Evolutionary conservation across 352 stramenopile species (phyloP).

Genomic region (Globisporangium cystogenes): DNA sequence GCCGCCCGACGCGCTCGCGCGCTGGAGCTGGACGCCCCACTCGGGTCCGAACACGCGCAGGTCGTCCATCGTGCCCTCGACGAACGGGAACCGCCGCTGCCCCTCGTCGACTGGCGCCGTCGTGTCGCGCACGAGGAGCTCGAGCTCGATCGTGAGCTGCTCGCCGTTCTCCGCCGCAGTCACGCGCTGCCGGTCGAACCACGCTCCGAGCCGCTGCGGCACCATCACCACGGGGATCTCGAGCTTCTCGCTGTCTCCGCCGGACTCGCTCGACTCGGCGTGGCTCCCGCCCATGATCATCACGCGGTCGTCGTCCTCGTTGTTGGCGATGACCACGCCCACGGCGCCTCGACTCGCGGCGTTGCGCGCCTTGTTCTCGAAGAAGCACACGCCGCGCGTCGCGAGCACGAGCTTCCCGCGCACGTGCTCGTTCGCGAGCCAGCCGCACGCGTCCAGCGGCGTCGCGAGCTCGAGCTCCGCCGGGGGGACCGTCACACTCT

Average conservation of each 20-base stretch:
- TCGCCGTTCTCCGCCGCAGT: constrained; percentile 5
- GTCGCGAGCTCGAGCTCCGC: constrained; percentile 41
- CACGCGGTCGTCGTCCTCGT: constrained; percentile 50
- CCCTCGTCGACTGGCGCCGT: constrained; percentile 6
- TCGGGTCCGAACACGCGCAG: constrained; percentile 44
- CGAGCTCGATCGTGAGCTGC: constrained; percentile 24
- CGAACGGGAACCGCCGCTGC: constrained; percentile 25
- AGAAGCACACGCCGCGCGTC: constrained; percentile 57
- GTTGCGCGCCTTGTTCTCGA: constrained; percentile 68
- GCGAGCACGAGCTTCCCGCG: constrained; percentile 47
- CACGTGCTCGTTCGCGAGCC: constrained; percentile 30
- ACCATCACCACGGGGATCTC: constrained; percentile 62
- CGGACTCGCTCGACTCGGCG: constrained; percentile 9
- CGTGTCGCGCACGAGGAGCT: constrained; percentile 29
- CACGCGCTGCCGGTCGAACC: constrained; percentile 26
- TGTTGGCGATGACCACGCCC: constrained; percentile 63
- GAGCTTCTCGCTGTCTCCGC: constrained; percentile 8
- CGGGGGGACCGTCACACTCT: constrained; percentile 15
- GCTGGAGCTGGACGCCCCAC: constrained; percentile 51
- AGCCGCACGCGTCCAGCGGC: constrained; percentile 46
- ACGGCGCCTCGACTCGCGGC: constrained; percentile 32
- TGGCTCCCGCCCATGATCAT: constrained; percentile 73
- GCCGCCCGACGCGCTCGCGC: constrained; percentile 5
- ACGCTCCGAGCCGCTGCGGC: constrained; percentile 49
- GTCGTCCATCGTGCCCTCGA: constrained; percentile 35